Conservation (phyloP, 768 basidiomycete genomes). For the Sistotremastrum suecicum region DNA sequence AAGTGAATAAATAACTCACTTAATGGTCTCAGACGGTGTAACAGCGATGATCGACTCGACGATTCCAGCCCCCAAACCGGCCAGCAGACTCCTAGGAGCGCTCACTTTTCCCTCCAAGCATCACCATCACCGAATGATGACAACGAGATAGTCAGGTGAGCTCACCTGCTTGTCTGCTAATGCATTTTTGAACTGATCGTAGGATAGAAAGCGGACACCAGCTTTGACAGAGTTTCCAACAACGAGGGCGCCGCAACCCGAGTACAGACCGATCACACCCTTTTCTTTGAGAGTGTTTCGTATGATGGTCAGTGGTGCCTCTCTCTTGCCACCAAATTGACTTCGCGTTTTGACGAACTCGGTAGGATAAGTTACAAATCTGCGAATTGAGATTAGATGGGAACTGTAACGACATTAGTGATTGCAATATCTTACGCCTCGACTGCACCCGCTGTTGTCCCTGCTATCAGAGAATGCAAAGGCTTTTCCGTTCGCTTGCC, state of each 20-base stretch:
- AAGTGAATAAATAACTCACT: conserved; percentile 36
- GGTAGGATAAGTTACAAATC: conserved; percentile 77
- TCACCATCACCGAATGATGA: background rate
- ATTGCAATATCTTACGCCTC: conserved; percentile 56
- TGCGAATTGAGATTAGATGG: conserved; percentile 29
- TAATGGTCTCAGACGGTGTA: conserved; percentile 96
- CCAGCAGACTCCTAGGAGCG: conserved; percentile 70
- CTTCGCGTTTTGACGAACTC: conserved; percentile 91
- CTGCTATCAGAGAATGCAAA: conserved; percentile 76
- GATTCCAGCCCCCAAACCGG: conserved; percentile 80
- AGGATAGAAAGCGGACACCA: conserved; percentile 89
- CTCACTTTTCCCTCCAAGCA: conserved; percentile 74
- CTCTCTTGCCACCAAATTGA: conserved; percentile 76
- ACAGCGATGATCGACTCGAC: conserved; percentile 89
- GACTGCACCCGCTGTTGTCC: conserved; percentile 81
- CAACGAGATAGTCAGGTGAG: background rate
- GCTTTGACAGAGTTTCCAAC: conserved; percentile 90
- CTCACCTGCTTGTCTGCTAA: conserved; percentile 74
- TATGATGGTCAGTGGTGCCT: conserved; percentile 63
- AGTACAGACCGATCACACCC: conserved; percentile 81
- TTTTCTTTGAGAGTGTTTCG: conserved; percentile 57
- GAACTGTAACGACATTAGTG: conserved; percentile 5
- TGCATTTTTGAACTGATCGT: conserved; percentile 80
- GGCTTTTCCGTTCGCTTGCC: conserved; percentile 54
- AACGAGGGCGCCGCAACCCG: conserved; percentile 80